Percentiles rank a stretch among this genome's conserved stretches.
Conservation (phyloP, 2,329 filamentous ascomycete species). For the Aspergillus unguis region DNA sequence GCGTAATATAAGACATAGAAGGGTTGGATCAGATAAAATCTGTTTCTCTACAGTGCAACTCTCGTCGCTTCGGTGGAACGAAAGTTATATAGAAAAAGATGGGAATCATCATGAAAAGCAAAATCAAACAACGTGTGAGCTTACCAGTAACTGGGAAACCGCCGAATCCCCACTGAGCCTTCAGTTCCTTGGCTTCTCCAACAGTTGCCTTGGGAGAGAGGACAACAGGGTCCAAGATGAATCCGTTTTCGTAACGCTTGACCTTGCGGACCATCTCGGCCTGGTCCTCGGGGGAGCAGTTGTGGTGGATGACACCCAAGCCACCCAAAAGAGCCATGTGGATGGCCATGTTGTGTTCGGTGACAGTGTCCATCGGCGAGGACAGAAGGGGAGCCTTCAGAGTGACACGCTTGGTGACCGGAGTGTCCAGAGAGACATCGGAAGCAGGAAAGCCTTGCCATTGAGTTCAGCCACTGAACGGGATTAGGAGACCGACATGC, state of each 20-base stretch:
- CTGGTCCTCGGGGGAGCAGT: conserved; percentile 95
- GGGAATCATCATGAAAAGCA: conserved; percentile 67
- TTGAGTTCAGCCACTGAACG: conserved; percentile 22
- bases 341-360: conserved; percentile 99
- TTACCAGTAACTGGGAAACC: conserved; percentile 98
- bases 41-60: conserved; percentile 77
- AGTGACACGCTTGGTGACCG: conserved; percentile 90
- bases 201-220: conserved; percentile 85
- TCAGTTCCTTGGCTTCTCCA: conserved; percentile 83
- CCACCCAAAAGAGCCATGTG: conserved; percentile 64
- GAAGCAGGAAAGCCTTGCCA: conserved; percentile 77
- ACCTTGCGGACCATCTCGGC: conserved; percentile 99
- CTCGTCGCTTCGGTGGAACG: conserved; percentile 98
- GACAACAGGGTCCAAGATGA: conserved; percentile 94
- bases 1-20: too few relatives aligned
- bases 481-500: conserved; percentile 9
- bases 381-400: conserved; percentile 97
- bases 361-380: conserved; percentile 99
- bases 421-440: conserved; percentile 81
- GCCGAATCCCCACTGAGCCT: conserved; percentile 98
- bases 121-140: conserved; percentile 39
- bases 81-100: conserved; percentile 86
- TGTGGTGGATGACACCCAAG: conserved; percentile 91
- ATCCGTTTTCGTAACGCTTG: conserved; percentile 98
- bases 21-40: conserved; percentile 47